Evolutionary conservation across 23 red algal genomes (phyloP), one percentile per base, ranked within the genome.

Genomic region (Gracilaria gracilis): DNA sequence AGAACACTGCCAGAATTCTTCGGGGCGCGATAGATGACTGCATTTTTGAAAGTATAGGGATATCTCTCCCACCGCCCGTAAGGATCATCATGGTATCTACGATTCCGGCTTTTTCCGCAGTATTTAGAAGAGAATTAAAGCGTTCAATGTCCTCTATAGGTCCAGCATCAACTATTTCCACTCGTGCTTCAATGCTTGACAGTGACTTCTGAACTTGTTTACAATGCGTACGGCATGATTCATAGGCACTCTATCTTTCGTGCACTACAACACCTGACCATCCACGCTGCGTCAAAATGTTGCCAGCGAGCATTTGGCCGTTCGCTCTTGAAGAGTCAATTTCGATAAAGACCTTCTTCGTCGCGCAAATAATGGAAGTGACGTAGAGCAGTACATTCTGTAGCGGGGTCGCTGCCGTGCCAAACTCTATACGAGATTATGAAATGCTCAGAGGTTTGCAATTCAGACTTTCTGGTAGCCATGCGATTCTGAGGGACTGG

Each of bases 121-220:
- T 54, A 16, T 54, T 57, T n/a, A 59, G 49, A 36, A 81, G 47
- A 23, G 29, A 36, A 54, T 59, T 59, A 9, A 59, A 32, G 19
- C 47, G 76, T 29, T 73, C 35, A 20, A 73, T 73, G 33, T 59
- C 47, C 47, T 6, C 34, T 19, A 81, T 39, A 24, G 16, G 5
- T 27, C 76, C 76, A n/a, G 76, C 76, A 27, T 81, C 76, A 57
- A 81, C 33, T 58, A 81, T 47, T 21, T 54, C 76, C 15, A 81
- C 24, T 14, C 29, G 34, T 20, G 40, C 47, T 36, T 59, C 76
- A 21, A 20, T 59, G 28, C 67, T 16, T n/a, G 9, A 5, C 67
- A 73, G 19, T 20, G 67, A 40, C 38, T 73, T 73, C 34, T 73
- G 34, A 44, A 73, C 9, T 25, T 48, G 76, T 17, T 81, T 47